These are phyloP conservation scores for Calonectria pseudoturangicola DNA, from an alignment of 2,329 filamentous ascomycete genomes.

Conservation along the genomic window DNA sequence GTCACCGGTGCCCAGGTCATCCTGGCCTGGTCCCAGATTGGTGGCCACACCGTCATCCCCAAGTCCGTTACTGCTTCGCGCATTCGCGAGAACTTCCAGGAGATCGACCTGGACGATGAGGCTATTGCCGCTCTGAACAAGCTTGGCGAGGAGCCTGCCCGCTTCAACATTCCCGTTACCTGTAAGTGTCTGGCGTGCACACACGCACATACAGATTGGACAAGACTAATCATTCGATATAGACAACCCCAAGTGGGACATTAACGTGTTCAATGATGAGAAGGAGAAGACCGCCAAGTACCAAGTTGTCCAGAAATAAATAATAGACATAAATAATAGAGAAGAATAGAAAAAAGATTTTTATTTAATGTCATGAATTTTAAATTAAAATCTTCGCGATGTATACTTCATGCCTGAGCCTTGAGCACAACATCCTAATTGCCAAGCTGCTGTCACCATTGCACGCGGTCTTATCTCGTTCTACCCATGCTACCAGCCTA, in stretches of 20 bases:
- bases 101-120: constrained; percentile 76
- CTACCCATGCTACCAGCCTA: no score
- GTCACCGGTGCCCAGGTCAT: constrained; percentile 67
- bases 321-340: constrained; percentile 19
- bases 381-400: background rate
- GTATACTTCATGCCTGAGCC: background rate
- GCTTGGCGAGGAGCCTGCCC: constrained; percentile 72
- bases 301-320: constrained; percentile 65
- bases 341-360: constrained; percentile 15
- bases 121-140: constrained; percentile 77
- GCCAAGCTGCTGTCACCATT: no score
- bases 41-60: constrained; percentile 83
- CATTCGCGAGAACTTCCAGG: constrained; percentile 82
- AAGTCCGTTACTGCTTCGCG: constrained; percentile 82
- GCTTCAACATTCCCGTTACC: constrained; percentile 67
- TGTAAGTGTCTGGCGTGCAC: constrained; percentile 57
- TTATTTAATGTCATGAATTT: constrained; percentile 1
- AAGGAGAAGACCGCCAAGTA: constrained; percentile 70
- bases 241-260: constrained; percentile 73
- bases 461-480: no score
- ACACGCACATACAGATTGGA: background rate
- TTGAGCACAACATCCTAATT: no score
- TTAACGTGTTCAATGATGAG: constrained; percentile 73
- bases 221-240: constrained; percentile 37
- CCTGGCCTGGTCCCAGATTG: constrained; percentile 75